A percentile compares a stretch with the other conserved stretches of the same genome.
phyloP scores from a whole-genome alignment of 2,329 filamentous ascomycete genomes.

The Hypoxylon sp. region DNA sequence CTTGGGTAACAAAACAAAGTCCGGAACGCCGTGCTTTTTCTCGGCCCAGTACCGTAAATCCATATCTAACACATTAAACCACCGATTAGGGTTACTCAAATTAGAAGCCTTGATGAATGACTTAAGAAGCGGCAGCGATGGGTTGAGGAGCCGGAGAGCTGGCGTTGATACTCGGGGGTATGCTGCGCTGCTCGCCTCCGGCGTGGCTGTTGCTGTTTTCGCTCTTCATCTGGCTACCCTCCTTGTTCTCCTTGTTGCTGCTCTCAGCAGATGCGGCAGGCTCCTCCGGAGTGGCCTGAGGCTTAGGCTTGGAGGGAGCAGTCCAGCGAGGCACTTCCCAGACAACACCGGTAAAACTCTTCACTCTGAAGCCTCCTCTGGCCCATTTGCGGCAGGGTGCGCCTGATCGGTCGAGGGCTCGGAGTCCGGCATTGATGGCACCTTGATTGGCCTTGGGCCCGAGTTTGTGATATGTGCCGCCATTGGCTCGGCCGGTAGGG shows the following conservation, averaged over 20 bases:
- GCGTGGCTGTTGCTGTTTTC: conserved; percentile 54
- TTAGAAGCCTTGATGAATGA: conserved; percentile 8
- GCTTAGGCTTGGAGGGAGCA: conserved; percentile 70
- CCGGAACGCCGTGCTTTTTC: conserved; percentile 51
- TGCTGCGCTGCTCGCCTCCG: conserved; percentile 66
- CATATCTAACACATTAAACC: conserved; percentile 36
- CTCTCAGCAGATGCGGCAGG: conserved; percentile 60
- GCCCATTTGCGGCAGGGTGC: conserved; percentile 94
- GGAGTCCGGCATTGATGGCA: conserved; percentile 95
- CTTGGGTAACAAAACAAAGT: conserved; percentile 31
- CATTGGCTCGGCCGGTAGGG: conserved; percentile 61
- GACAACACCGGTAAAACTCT: conserved; percentile 89
- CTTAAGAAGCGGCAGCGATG: conserved; percentile 58
- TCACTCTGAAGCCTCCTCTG: conserved; percentile 83
- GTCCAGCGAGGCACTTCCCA: conserved; percentile 90
- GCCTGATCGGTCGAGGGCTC: conserved; percentile 91
- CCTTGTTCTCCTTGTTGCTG: conserved; percentile 75
- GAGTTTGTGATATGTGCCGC: conserved; percentile 77
- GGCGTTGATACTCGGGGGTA: conserved; percentile 61
- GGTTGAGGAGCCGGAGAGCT: conserved; percentile 64
- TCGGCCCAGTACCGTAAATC: conserved; percentile 39
- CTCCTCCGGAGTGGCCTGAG: conserved; percentile 60
- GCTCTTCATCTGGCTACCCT: conserved; percentile 63
- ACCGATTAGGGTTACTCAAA: conserved; percentile 13
- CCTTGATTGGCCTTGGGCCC: conserved; percentile 97